These are phyloP conservation scores for Auxenochlorella protothecoides DNA, from an alignment of 139 green algal species.

Conservation along the genomic window DNA sequence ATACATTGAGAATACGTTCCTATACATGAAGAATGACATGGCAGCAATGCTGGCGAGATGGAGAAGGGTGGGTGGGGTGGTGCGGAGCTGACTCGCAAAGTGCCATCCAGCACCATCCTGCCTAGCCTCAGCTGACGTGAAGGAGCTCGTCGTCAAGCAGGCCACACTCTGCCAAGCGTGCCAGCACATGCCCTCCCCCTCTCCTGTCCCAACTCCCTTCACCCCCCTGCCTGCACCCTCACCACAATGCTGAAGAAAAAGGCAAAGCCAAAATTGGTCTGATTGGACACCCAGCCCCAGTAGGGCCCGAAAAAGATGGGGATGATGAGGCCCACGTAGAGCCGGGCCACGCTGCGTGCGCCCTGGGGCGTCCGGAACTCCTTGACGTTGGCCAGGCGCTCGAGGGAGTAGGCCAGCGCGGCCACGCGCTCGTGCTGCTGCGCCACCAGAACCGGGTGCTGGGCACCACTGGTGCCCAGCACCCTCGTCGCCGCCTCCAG, in stretches of 20 bases:
- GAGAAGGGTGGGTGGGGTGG: too few species aligned
- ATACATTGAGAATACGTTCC: too few species aligned
- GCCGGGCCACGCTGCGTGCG: conserved; percentile 14
- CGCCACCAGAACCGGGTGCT: conserved; percentile 4
- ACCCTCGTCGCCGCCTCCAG: background rate
- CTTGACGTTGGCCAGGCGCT: conserved; percentile 41
- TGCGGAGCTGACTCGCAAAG: too few species aligned
- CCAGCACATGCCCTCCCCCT: too few species aligned
- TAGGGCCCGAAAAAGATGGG: conserved; percentile 52
- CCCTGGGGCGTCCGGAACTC: conserved; percentile 40
- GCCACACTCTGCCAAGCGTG: too few species aligned
- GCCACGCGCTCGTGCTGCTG: conserved; percentile 15
- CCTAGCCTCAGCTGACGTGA: too few species aligned
- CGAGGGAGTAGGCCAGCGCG: conserved; percentile 21
- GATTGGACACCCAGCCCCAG: conserved; percentile 22
- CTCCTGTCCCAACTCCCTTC: too few species aligned
- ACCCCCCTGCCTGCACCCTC: background rate
- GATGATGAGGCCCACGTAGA: conserved; percentile 39
- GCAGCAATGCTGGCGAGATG: too few species aligned
- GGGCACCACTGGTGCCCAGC: background rate
- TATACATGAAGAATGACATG: too few species aligned
- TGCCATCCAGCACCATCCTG: too few species aligned
- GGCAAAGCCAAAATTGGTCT: conserved; percentile 30
- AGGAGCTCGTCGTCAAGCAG: too few species aligned
- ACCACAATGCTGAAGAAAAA: conserved; percentile 37